Percentiles rank a stretch among this genome's conserved stretches.
Conservation (phyloP, 768 basidiomycete species). For the Termitomyces sp. region DNA sequence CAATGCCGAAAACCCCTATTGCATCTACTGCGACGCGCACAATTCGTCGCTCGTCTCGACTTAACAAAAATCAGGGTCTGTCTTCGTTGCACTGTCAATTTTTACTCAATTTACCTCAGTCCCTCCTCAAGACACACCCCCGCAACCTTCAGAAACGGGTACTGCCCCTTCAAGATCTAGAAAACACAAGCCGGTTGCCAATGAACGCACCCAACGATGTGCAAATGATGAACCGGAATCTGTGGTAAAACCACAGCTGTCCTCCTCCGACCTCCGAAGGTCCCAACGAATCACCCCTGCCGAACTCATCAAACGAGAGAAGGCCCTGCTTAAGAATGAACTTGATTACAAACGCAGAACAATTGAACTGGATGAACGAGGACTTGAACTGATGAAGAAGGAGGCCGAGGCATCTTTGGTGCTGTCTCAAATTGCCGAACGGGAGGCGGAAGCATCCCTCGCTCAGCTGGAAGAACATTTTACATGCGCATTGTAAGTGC, state of each 20-base stretch:
- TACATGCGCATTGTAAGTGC: slow-evolving; percentile 57
- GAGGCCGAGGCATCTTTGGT: slow-evolving; percentile 39
- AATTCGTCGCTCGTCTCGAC: slow-evolving; percentile 26
- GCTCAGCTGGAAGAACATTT: slow-evolving; percentile 59
- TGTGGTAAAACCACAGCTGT: slow-evolving; percentile 12
- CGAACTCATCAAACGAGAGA: slow-evolving; percentile 36
- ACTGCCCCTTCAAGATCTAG: slow-evolving; percentile 7
- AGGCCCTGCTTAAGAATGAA: slow-evolving; percentile 32
- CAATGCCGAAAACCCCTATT: slow-evolving; percentile 18
- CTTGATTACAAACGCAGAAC: slow-evolving; percentile 33
- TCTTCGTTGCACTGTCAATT: not conserved
- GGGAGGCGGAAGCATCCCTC: slow-evolving; percentile 39
- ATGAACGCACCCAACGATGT: not conserved
- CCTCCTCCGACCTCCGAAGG: slow-evolving; percentile 26
- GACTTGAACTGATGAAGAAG: slow-evolving; percentile 30
- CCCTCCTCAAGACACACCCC: slow-evolving; percentile 1
- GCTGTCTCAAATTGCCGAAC: slow-evolving; percentile 38
- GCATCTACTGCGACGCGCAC: slow-evolving; percentile 2
- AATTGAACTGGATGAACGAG: slow-evolving; percentile 38
- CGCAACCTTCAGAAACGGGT: not conserved
- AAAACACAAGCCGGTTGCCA: slow-evolving; percentile 7
- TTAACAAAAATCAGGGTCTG: slow-evolving; percentile 19
- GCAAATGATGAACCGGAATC: slow-evolving; percentile 4
- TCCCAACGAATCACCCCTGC: slow-evolving; percentile 35
- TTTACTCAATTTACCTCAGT: not conserved